Base-by-base conservation (phyloP, 2,329 filamentous ascomycete species). In the Fusarium sambucinum region DNA sequence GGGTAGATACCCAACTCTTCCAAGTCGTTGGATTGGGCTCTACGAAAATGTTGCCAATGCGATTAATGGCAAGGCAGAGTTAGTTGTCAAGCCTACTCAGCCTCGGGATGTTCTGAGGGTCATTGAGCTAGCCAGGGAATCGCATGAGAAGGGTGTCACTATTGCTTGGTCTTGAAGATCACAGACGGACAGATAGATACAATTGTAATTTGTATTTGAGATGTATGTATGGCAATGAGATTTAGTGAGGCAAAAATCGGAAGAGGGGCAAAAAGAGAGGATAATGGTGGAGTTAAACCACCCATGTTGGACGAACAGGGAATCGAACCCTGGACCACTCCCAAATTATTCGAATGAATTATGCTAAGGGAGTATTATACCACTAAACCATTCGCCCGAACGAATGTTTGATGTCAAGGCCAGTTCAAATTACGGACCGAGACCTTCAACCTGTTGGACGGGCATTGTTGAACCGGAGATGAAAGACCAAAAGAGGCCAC, bases 41-140 rank as follows among this genome's bases (percentile, higher is more conserved):
- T 84, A 84, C 59, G 76, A 79, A 30, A 80, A 82, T 63, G 79
- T 79, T 1, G 66, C 66, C 0, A 71, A 77, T 12, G 78, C 81
- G 0, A 79, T 83, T 21, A 73, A 76, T 13, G 80, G 81, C 0
- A 75, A 77, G 54, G 76, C 61, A 2, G 77, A 81, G 59, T 40
- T 82, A 5, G 71, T 72, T n/a, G 80, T 83, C 1, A 78, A 80
- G 55, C 75, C 81, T 0, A 75, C 77, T 19, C 74, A 80, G 53
- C 76, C 77, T 2, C 77, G 80, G 23, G 78, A 82, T 62, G 80
- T 75, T 0, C 60, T 84, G 13, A 72, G 79, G 76, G 30, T 73
- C 2, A 71, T 73, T 41, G 70, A 83, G 73, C 64, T 84, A 17
- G 81, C 81, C 1, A 75, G 79, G 41, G 77, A 82, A 70, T 79